A percentile compares a stretch with the other conserved stretches of the same genome.
These are phyloP conservation scores for Casuarina cunninghamiana DNA, from an alignment of 306 rosid species.

Conservation along the genomic window DNA sequence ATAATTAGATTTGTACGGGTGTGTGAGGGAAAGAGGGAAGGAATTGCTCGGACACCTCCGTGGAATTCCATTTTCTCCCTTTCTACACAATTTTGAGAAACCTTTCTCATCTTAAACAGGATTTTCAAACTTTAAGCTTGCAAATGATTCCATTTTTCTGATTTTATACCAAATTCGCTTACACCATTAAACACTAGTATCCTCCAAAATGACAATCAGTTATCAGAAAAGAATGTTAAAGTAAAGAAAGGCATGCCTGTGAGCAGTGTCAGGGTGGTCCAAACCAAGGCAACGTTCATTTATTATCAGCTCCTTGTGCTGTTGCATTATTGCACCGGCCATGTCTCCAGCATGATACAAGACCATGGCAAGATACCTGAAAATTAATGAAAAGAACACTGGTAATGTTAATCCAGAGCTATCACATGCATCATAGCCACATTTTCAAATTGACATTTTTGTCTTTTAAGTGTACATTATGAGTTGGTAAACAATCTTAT, in stretches of 20 bases:
- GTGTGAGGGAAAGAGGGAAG: background rate
- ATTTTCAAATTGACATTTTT: background rate
- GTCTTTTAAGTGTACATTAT: background rate
- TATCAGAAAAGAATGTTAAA: slow-evolving; percentile 1
- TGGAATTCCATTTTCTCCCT: background rate
- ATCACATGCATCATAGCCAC: slow-evolving; percentile 1
- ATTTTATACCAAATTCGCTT: background rate
- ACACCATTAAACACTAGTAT: background rate
- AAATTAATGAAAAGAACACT: slow-evolving; percentile 25
- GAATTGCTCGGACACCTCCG: background rate
- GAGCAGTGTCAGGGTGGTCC: slow-evolving; percentile 99
- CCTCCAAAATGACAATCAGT: background rate
- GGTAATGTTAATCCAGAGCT: background rate
- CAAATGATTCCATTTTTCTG: background rate
- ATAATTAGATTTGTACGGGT: slow-evolving; percentile 6
- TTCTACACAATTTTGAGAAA: background rate
- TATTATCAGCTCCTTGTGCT: slow-evolving; percentile 93
- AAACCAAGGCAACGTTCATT: slow-evolving; percentile 96
- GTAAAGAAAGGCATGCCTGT: slow-evolving; percentile 59
- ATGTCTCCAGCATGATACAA: slow-evolving; percentile 97
- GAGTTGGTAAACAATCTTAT: background rate
- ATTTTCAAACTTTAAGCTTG: background rate
- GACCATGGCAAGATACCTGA: slow-evolving; percentile 99
- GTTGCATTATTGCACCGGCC: slow-evolving; percentile 98
- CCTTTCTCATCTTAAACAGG: background rate